phyloP scores from a whole-genome alignment of 2,329 filamentous ascomycete genomes.

The Capronia americana region DNA sequence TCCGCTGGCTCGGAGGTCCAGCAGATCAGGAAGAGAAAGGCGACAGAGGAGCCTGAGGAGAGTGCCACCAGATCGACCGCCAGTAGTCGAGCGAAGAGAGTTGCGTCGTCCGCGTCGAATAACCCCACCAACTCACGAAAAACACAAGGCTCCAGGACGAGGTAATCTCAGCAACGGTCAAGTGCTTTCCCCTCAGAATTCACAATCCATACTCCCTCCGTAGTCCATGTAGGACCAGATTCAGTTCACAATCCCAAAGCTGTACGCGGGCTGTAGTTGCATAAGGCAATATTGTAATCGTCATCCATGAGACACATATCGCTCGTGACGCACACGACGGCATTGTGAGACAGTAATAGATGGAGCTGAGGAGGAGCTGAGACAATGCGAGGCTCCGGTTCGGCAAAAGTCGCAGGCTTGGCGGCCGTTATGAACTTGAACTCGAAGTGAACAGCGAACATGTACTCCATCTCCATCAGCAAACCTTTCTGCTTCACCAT shows the following conservation, averaged over 20 bases:
- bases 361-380: background rate
- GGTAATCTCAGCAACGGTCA: background rate
- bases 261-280: background rate
- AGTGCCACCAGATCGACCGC: conserved; percentile 24
- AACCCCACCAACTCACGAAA: conserved; percentile 7
- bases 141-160: conserved; percentile 23
- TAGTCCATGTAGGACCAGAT: background rate
- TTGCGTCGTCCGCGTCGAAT: conserved; percentile 24
- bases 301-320: background rate
- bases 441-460: conserved; percentile 14
- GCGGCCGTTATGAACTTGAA: conserved; percentile 8
- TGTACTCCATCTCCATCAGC: conserved; percentile 7
- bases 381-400: conserved; percentile 13
- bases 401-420: conserved; percentile 16
- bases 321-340: background rate
- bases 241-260: background rate
- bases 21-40: conserved; percentile 34
- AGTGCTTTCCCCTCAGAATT: background rate
- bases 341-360: conserved; percentile 15
- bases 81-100: conserved; percentile 34
- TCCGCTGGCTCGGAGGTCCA: conserved; percentile 3
- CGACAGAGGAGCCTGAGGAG: conserved; percentile 26
- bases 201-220: background rate
- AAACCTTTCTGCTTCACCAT: conserved; percentile 9
- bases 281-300: background rate